Conservation (phyloP, 2,329 filamentous ascomycete species). For the Zymoseptoria tritici region DNA sequence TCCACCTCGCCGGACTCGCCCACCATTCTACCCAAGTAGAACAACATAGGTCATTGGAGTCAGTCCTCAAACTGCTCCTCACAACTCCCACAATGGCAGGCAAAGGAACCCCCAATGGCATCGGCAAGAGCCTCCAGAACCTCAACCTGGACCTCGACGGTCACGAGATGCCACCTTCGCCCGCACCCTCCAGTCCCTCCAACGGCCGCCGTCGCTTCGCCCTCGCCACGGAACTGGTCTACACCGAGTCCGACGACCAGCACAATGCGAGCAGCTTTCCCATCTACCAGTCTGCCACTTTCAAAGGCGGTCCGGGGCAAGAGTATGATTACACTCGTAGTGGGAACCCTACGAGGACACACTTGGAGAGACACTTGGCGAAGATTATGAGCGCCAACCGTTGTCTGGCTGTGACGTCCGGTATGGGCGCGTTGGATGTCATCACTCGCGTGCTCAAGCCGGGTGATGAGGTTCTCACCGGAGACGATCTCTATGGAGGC, state of each 20-base stretch:
- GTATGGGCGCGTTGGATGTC: conserved; percentile 95
- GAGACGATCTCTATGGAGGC: conserved; percentile 93
- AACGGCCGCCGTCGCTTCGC: conserved; percentile 82
- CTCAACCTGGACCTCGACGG: conserved; percentile 64
- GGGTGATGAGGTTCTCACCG: conserved; percentile 94
- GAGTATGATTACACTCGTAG: conserved; percentile 99
- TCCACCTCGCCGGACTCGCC: conserved; percentile 10
- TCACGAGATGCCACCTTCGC: conserved; percentile 80
- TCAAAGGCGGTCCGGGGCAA: conserved; percentile 76
- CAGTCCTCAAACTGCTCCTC: conserved; percentile 20
- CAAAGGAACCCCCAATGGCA: conserved; percentile 25
- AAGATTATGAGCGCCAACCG: conserved; percentile 98
- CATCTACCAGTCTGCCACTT: conserved; percentile 96
- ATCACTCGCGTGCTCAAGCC: conserved; percentile 85
- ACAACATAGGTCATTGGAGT: conserved; percentile 25
- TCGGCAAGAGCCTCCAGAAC: conserved; percentile 39
- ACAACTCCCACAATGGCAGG: conserved; percentile 21
- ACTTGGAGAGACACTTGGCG: conserved; percentile 90
- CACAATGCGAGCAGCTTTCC: conserved; percentile 94
- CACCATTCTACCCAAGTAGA: conserved; percentile 23
- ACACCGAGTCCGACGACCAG: conserved; percentile 92
- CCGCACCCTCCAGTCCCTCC: conserved; percentile 82
- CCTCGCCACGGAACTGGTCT: conserved; percentile 91
- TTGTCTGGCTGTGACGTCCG: conserved; percentile 86
- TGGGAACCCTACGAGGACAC: conserved; percentile 91